These are phyloP conservation scores for Thozetella sp. DNA, from an alignment of 495 filamentous ascomycete species.

Conservation along the genomic window DNA sequence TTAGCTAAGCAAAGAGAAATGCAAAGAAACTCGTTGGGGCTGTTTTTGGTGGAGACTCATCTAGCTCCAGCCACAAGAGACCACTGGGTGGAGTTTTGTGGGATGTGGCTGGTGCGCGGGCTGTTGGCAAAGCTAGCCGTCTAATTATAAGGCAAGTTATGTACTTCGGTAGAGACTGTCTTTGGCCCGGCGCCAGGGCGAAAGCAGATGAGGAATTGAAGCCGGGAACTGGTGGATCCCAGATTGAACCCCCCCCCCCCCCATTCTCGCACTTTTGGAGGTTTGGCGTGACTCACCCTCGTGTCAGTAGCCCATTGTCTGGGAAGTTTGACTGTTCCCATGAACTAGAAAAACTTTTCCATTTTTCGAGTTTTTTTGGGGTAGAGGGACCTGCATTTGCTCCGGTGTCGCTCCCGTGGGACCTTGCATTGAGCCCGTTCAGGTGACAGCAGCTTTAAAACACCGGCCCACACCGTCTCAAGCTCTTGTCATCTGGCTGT, in stretches of 20 bases:
- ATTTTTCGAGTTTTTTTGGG: not conserved
- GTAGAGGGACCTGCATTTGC: not conserved
- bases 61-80: not conserved
- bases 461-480: no score
- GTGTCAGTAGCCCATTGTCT: no score
- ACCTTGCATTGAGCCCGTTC: not conserved
- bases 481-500: no score
- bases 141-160: conserved; percentile 12
- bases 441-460: no score
- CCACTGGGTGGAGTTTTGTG: not conserved
- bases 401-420: conserved; percentile 1
- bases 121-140: not conserved
- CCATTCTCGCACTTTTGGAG: no score
- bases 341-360: not conserved
- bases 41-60: not conserved
- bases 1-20: conserved; percentile 18
- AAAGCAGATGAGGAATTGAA: no score
- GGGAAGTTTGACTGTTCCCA: no score
- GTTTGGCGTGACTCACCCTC: no score
- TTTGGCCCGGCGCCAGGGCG: no score
- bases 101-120: conserved; percentile 4
- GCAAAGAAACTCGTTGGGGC: conserved; percentile 13
- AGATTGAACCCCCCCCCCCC: no score
- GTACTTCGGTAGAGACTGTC: conserved; percentile 10
- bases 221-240: no score